Evolutionary conservation across 2,329 filamentous ascomycete genomes (phyloP), one percentile per base, ranked within the genome.

Genomic region (Neocucurbitaria cava): DNA sequence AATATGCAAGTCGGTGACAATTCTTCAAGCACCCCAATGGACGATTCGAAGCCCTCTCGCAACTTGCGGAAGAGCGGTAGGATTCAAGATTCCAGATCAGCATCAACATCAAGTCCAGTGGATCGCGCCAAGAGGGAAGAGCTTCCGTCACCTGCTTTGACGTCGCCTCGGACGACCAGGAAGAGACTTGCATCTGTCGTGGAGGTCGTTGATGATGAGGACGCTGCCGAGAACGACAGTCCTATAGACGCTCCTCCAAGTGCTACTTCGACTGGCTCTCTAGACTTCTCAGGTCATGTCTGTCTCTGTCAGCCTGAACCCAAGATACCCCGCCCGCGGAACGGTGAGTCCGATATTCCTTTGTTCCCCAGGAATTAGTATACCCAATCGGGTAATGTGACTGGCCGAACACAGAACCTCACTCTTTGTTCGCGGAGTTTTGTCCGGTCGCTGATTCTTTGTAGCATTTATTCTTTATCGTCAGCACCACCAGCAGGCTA

Each of bases 401-500:
- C 45, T 41, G 51, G 42, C 40, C 24, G 49, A 57, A 73, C 65
- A 74, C 71, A 73, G 68, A 65, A 61, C 36, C 3, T 3, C 38
- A 31, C 40, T 58, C 68, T 71, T 71, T 75, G 66, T 73, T 66
- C 57, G 60, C 58, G 49, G 52, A 28, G 54, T 59, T 51, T 60
- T 59, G 40, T 50, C 52, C 58, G 63, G 53, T 53, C 53, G 55
- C 66, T 73, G 55, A 71, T 54, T 61, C 63, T 74, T 70, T 73
- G 74, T 75, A 99, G 95, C 94, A 46, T 99, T 99, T 79, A 99
- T 99, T 64, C 83, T 99, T 66, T 99, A 96, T 80, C 92, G 95
- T 35, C 93, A 98, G 74, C 90, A 96, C 75, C 89, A 95, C 69
- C 94, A 98, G 76, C 87, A 90, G 17, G 82, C 86, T 44, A 91